Evolutionary conservation across 225 moss, liverwort and hornwort species (phyloP).

Genomic region (Sphagnum tenellum): DNA sequence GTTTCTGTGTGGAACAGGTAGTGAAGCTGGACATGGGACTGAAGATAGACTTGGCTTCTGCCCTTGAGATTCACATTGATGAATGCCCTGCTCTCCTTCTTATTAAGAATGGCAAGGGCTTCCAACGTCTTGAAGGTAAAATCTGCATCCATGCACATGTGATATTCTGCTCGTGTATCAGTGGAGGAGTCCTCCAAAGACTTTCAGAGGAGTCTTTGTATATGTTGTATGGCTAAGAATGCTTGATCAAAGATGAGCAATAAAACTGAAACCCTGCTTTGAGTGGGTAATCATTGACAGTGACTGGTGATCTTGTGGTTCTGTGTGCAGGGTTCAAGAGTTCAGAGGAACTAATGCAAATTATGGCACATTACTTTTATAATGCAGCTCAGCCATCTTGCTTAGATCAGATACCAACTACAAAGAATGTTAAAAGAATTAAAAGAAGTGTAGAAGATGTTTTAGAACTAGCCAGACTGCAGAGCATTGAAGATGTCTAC

Average conservation of each 20-base stretch:
- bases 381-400: constrained; percentile 39
- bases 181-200: too few species aligned
- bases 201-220: too few species aligned
- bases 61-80: constrained; percentile 29
- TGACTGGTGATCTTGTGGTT: neutral
- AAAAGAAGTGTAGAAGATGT: neutral
- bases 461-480: too few species aligned
- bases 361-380: constrained; percentile 56
- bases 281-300: too few species aligned
- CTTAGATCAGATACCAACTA: constrained; percentile 14
- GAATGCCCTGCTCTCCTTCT: constrained; percentile 44
- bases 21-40: constrained; percentile 54
- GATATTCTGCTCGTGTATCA: too few species aligned
- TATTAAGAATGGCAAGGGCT: constrained; percentile 51
- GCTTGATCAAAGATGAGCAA: too few species aligned
- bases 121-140: constrained; percentile 35
- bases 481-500: too few species aligned
- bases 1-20: constrained; percentile 21
- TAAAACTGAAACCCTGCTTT: too few species aligned
- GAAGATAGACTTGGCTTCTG: constrained; percentile 46
- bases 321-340: constrained; percentile 29
- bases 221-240: too few species aligned
- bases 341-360: constrained; percentile 47
- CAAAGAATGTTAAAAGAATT: constrained; percentile 18
- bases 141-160: too few species aligned